Conservation (phyloP, 176 grass and related monocot genomes). For the Oryza officinalis region DNA sequence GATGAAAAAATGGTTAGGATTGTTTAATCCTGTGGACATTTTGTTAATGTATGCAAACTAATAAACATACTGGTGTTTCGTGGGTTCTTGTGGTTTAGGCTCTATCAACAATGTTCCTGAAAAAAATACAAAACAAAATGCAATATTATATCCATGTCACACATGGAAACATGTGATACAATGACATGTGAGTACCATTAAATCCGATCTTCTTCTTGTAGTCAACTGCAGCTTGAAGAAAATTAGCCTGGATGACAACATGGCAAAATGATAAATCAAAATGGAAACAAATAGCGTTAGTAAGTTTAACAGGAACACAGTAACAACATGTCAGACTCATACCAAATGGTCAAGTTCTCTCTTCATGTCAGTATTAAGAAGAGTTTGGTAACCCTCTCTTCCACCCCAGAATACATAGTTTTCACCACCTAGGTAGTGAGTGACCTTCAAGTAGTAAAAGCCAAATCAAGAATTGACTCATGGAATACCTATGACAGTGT, state of each 20-base stretch:
- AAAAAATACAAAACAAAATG: slow-evolving; percentile 31
- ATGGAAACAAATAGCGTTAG: neutral
- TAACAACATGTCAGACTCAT: slow-evolving; percentile 2
- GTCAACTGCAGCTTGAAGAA: slow-evolving; percentile 89
- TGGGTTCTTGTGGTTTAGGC: slow-evolving; percentile 98
- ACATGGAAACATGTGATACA: slow-evolving; percentile 7
- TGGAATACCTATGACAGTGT: neutral
- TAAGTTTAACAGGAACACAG: slow-evolving; percentile 6
- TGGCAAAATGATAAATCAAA: neutral
- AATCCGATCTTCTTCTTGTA: slow-evolving; percentile 98
- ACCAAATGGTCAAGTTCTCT: slow-evolving; percentile 96
- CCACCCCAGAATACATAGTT: slow-evolving; percentile 99
- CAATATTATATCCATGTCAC: neutral
- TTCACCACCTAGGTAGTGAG: slow-evolving; percentile 92
- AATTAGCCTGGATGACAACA: slow-evolving; percentile 63
- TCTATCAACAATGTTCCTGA: slow-evolving; percentile 83
- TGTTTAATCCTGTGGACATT: slow-evolving; percentile 8
- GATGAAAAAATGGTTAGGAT: slow-evolving; percentile 16
- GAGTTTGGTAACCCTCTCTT: slow-evolving; percentile 92
- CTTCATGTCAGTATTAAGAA: slow-evolving; percentile 97
- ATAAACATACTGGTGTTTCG: slow-evolving; percentile 90
- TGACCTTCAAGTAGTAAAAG: slow-evolving; percentile 54
- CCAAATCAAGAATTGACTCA: slow-evolving; percentile 14
- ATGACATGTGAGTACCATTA: slow-evolving; percentile 52
- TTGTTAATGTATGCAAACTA: neutral